phyloP scores from a whole-genome alignment of 768 basidiomycete genomes.

The Galerina marginata region DNA sequence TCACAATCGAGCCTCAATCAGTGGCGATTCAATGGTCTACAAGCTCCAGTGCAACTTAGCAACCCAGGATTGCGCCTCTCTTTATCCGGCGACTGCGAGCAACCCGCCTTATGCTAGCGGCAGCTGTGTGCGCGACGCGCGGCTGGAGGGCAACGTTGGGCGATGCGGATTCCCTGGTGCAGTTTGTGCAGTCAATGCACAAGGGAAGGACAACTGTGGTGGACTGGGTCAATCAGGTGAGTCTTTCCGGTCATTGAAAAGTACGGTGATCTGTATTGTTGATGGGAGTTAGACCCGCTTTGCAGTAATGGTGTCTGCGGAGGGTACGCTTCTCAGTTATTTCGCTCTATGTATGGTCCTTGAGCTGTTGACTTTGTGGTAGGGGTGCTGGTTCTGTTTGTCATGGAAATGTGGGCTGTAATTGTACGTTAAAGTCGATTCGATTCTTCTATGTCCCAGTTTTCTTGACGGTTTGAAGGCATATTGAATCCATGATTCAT shows the following conservation, averaged over 20 bases:
- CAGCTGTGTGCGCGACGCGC: conserved; percentile 17
- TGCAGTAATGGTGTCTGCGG: conserved; percentile 8
- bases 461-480: no score
- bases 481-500: no score
- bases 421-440: not conserved
- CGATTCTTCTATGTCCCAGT: not conserved
- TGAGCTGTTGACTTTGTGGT: not conserved
- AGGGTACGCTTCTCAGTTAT: not conserved
- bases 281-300: not conserved
- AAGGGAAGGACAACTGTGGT: conserved; percentile 19
- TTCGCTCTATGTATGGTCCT: not conserved
- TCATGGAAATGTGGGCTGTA: conserved; percentile 5
- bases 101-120: conserved; percentile 9
- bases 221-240: conserved; percentile 9
- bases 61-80: conserved; percentile 5
- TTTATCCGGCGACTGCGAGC: not conserved
- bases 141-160: conserved; percentile 15
- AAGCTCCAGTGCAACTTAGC: conserved; percentile 10
- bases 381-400: conserved; percentile 1
- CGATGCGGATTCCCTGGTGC: conserved; percentile 19
- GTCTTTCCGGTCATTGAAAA: not conserved
- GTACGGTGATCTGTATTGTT: not conserved
- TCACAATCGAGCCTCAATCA: no score
- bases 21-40: no score
- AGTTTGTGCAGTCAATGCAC: not conserved